Evolutionary conservation across 257 asterid species (phyloP).

Genomic region (Solanum pennellii): DNA sequence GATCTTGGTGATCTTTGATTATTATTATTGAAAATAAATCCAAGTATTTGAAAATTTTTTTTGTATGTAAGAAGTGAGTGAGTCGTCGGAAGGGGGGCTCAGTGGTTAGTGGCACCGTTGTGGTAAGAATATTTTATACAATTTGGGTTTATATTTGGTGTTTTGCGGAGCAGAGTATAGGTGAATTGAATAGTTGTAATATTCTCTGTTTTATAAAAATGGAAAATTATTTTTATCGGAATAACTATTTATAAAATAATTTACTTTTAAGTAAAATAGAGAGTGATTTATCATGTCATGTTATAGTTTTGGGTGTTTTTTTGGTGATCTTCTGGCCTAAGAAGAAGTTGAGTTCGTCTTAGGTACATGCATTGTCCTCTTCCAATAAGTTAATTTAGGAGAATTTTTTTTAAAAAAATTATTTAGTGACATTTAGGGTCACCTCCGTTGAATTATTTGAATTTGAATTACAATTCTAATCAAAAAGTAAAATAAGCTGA

Average conservation of each 20-base stretch:
- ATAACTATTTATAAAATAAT: neutral
- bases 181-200: neutral
- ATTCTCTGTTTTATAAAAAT: neutral
- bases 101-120: neutral
- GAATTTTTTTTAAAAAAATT: neutral
- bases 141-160: neutral
- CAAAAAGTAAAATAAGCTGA: neutral
- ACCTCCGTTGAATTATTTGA: neutral
- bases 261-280: neutral
- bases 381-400: neutral
- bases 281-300: neutral
- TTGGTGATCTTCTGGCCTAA: neutral
- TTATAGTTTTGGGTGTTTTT: neutral
- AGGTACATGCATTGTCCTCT: neutral
- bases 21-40: neutral
- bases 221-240: neutral
- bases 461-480: neutral
- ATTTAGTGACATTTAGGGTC: neutral
- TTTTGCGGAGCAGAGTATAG: neutral
- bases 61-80: neutral
- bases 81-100: neutral
- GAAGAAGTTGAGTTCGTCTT: too few species aligned
- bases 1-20: neutral
- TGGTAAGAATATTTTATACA: neutral
- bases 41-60: neutral